A percentile compares a stretch with the other conserved stretches of the same genome.
Conservation (phyloP, 441 rosid species). For the Omphalea diandra region DNA sequence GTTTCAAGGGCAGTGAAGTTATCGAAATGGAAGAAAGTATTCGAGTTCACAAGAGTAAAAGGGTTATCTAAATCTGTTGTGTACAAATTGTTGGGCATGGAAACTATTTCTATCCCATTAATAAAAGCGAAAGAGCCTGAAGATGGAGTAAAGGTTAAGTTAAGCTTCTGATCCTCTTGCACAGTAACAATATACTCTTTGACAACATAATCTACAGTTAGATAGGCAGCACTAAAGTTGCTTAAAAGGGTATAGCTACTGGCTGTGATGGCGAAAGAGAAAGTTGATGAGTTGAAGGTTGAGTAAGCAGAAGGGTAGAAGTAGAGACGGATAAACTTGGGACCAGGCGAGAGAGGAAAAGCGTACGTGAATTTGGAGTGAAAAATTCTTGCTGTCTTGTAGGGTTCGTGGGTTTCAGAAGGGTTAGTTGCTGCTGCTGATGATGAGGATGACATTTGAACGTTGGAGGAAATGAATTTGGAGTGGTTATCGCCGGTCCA, state of each 20-base stretch:
- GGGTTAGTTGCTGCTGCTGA: not conserved
- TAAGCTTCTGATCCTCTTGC: constrained; percentile 20
- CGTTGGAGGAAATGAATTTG: constrained; percentile 10
- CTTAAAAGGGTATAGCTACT: constrained; percentile 32
- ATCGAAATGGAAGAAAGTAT: not conserved
- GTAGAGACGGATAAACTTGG: constrained; percentile 42
- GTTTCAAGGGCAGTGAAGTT: constrained; percentile 35
- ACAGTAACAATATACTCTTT: constrained; percentile 31
- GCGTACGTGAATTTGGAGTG: constrained; percentile 32
- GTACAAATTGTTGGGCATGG: constrained; percentile 38
- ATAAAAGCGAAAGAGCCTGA: constrained; percentile 39
- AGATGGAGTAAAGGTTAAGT: constrained; percentile 24
- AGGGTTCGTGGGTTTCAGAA: constrained; percentile 9
- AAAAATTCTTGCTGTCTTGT: constrained; percentile 32
- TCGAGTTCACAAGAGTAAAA: not conserved
- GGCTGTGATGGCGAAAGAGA: constrained; percentile 36
- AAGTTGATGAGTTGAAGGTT: not conserved
- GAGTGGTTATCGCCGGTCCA: constrained; percentile 27
- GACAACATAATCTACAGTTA: not conserved
- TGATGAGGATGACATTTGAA: constrained; percentile 8
- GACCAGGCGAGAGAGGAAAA: constrained; percentile 35
- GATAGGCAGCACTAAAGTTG: constrained; percentile 37
- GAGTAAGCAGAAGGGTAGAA: constrained; percentile 32
- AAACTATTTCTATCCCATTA: constrained; percentile 53
- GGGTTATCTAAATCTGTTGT: not conserved